A percentile compares a stretch with the other conserved stretches of the same genome.
Conservation (phyloP, 805 yeast genomes). For the Lachancea kluyveri region DNA sequence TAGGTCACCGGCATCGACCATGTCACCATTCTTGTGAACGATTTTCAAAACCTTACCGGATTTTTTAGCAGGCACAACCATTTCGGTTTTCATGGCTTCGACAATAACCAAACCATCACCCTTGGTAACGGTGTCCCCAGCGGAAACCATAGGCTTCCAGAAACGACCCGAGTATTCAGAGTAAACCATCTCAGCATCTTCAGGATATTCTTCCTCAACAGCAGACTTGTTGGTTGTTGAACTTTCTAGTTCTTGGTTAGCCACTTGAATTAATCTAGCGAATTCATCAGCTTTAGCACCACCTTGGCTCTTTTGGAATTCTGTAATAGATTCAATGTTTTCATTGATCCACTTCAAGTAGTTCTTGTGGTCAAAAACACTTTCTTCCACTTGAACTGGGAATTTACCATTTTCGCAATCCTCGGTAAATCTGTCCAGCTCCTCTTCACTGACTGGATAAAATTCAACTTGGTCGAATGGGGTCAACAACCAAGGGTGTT, state of each 20-base stretch:
- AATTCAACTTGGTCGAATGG: constrained; percentile 95
- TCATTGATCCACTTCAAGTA: constrained; percentile 74
- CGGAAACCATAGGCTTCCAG: constrained; percentile 85
- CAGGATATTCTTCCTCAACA: constrained; percentile 57
- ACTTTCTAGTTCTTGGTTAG: constrained; percentile 65
- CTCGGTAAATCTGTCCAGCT: constrained; percentile 63
- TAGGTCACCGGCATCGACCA: constrained; percentile 94
- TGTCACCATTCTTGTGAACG: constrained; percentile 81
- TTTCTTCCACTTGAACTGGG: constrained; percentile 64
- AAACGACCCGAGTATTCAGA: constrained; percentile 96
- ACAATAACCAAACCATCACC: constrained; percentile 84
- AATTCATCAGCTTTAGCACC: constrained; percentile 85
- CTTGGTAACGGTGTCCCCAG: constrained; percentile 64
- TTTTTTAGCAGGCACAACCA: constrained; percentile 71
- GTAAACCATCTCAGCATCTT: constrained; percentile 75
- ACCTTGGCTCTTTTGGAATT: constrained; percentile 58
- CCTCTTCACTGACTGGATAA: constrained; percentile 84
- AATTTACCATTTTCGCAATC: constrained; percentile 78
- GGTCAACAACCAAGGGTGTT: constrained; percentile 81
- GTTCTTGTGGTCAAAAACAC: constrained; percentile 75
- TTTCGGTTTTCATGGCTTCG: constrained; percentile 98
- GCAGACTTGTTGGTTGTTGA: constrained; percentile 41
- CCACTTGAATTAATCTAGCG: constrained; percentile 71
- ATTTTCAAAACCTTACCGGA: constrained; percentile 69
- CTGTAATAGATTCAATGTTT: constrained; percentile 65